phyloP scores from a whole-genome alignment of 192 early-diverging fungal species.

The Backusella tarrabulga region DNA sequence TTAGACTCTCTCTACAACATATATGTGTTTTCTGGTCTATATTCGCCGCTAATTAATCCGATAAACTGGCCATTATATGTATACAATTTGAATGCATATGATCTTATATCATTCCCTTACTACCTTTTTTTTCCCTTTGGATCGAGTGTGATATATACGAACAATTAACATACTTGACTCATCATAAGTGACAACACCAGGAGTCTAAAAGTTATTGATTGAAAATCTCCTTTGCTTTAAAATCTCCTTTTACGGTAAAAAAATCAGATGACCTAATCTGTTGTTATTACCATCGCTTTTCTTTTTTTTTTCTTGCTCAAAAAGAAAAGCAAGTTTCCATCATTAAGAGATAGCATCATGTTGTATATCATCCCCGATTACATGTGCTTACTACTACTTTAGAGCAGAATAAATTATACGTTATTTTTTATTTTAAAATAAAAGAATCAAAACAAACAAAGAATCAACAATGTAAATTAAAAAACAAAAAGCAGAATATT shows the following conservation, averaged over 20 bases:
- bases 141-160: background rate
- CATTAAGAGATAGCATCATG: too few species aligned
- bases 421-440: background rate
- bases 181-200: background rate
- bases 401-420: too few species aligned
- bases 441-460: background rate
- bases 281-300: background rate
- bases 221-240: background rate
- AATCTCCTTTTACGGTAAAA: background rate
- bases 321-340: too few species aligned
- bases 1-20: background rate
- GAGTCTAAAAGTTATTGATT: background rate
- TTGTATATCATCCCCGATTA: too few species aligned
- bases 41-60: slow-evolving; percentile 5
- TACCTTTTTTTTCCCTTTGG: background rate
- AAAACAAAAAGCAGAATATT: background rate
- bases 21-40: background rate
- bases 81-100: slow-evolving; percentile 1
- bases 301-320: too few species aligned
- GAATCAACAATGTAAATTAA: background rate
- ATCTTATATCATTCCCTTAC: background rate
- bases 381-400: too few species aligned
- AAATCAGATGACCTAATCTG: background rate
- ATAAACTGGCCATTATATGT: background rate
- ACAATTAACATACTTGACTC: background rate